A percentile compares a stretch with the other conserved stretches of the same genome.
These are phyloP conservation scores for Cladosporium sphaerospermum DNA, from an alignment of 2,329 filamentous ascomycete genomes.

Conservation along the genomic window DNA sequence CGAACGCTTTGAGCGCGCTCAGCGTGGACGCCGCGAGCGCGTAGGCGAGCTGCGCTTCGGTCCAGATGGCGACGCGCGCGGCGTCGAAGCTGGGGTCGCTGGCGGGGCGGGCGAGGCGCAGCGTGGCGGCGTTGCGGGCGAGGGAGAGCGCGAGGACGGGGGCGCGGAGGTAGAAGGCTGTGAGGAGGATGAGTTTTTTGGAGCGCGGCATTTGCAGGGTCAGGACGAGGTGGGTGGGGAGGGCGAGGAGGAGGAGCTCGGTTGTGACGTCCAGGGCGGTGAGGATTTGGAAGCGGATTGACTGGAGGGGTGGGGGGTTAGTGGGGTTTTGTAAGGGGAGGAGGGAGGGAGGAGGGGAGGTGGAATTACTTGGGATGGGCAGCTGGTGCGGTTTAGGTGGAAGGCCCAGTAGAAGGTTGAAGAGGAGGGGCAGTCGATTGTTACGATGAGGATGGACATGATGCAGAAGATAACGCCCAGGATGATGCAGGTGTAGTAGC, in stretches of 20 bases:
- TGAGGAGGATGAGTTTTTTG: constrained; percentile 31
- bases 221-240: constrained; percentile 32
- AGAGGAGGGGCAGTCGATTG: constrained; percentile 21
- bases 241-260: constrained; percentile 27
- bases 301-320: constrained; percentile 15
- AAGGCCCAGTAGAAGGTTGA: constrained; percentile 28
- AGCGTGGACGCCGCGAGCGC: constrained; percentile 38
- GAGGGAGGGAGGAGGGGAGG: too few species aligned
- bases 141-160: constrained; percentile 29
- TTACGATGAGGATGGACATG: constrained; percentile 25
- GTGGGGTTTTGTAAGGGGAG: not conserved
- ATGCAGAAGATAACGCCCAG: constrained; percentile 22
- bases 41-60: constrained; percentile 35
- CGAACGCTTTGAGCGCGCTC: constrained; percentile 38
- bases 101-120: constrained; percentile 19
- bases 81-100: constrained; percentile 29
- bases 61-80: constrained; percentile 30
- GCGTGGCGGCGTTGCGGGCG: constrained; percentile 31
- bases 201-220: constrained; percentile 31
- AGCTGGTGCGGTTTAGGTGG: constrained; percentile 19
- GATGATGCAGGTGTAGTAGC: constrained; percentile 23
- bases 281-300: constrained; percentile 32
- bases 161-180: constrained; percentile 33
- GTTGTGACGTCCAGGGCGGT: constrained; percentile 35
- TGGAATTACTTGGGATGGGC: constrained; percentile 25